phyloP scores from a whole-genome alignment of 352 stramenopile genomes.

The Pythium periplocum region DNA sequence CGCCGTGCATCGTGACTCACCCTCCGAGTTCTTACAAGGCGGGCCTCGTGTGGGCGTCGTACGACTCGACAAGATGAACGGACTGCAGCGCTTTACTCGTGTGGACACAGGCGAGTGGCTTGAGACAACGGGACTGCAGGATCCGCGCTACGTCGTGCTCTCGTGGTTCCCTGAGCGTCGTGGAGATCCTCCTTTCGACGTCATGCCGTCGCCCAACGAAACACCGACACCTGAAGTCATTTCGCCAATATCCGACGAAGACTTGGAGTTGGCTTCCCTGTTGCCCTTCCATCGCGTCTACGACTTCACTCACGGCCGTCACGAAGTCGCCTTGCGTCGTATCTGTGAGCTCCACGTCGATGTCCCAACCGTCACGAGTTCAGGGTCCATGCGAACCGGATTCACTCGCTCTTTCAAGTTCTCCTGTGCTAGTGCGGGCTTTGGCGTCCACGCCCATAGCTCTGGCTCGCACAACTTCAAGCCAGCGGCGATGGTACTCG shows the following conservation, averaged over 20 bases:
- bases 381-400: constrained; percentile 6
- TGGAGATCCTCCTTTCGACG: background rate
- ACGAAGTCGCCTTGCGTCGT: constrained; percentile 24
- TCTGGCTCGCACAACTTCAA: constrained; percentile 19
- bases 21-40: too few relatives aligned
- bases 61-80: background rate
- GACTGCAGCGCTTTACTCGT: constrained; percentile 24
- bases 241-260: constrained; percentile 1
- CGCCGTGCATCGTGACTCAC: too few relatives aligned
- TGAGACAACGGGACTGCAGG: constrained; percentile 44
- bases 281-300: constrained; percentile 41
- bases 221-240: too few relatives aligned
- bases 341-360: constrained; percentile 30
- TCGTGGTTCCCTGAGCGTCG: constrained; percentile 18
- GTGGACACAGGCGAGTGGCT: constrained; percentile 69
- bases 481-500: constrained; percentile 29
- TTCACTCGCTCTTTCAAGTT: constrained; percentile 22
- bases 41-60: too few relatives aligned
- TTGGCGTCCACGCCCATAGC: constrained; percentile 30
- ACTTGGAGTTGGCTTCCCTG: constrained; percentile 30
- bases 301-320: constrained; percentile 12
- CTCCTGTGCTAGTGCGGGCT: constrained; percentile 56
- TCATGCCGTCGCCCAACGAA: background rate
- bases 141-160: constrained; percentile 20
- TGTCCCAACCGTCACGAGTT: constrained; percentile 6